A percentile compares a stretch with the other conserved stretches of the same genome.
Evolutionary conservation across 352 stramenopile species (phyloP).

Genomic region (Globisporangium emineosum): DNA sequence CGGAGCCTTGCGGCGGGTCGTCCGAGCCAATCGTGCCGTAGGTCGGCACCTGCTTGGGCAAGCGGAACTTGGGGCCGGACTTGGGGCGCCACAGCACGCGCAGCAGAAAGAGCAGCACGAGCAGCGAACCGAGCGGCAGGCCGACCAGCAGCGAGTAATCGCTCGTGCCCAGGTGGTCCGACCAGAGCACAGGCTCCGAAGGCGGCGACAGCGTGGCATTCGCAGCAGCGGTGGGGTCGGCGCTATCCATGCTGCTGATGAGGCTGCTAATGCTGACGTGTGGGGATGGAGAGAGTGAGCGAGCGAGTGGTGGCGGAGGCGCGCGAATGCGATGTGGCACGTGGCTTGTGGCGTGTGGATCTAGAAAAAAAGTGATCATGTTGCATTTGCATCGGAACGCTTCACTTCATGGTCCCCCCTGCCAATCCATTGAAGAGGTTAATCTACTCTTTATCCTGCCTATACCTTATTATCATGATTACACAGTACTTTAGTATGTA

Average conservation of each 20-base stretch:
- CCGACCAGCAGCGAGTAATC: constrained; percentile 71
- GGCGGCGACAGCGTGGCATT: constrained; percentile 4
- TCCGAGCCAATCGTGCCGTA: constrained; percentile 71
- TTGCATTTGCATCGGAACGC: not conserved
- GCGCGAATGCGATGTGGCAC: not conserved
- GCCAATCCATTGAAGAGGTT: not conserved
- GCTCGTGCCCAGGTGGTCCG: constrained; percentile 43
- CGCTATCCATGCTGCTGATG: not conserved
- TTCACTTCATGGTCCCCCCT: not conserved
- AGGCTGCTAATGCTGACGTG: not conserved
- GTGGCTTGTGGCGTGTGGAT: not conserved
- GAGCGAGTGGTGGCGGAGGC: not conserved
- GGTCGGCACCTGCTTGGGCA: constrained; percentile 75
- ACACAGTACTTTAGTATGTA: not conserved
- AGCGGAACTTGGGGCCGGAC: constrained; percentile 68
- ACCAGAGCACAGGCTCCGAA: constrained; percentile 39
- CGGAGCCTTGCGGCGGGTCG: constrained; percentile 29
- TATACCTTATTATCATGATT: too few relatives aligned
- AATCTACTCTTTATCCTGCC: not conserved
- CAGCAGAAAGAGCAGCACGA: constrained; percentile 57
- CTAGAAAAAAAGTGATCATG: not conserved
- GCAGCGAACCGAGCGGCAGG: constrained; percentile 54
- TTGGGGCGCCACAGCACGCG: constrained; percentile 76
- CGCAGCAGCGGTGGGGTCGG: not conserved
- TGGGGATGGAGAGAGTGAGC: not conserved